Conservation (phyloP, 73 alveolate genomes). For the Effrenium voratum region DNA sequence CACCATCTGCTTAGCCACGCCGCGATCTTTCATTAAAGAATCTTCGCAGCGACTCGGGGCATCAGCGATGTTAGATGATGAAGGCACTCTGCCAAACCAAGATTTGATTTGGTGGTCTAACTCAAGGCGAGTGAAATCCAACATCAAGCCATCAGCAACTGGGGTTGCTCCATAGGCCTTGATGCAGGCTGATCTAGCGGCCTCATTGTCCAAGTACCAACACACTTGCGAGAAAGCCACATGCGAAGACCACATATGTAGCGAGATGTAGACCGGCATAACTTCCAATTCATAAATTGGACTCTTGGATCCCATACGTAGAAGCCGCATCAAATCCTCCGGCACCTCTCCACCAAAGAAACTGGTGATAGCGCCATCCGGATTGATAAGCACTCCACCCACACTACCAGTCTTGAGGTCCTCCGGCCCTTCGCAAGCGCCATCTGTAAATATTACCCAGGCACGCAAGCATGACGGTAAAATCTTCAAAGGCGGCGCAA, state of each 20-base stretch:
- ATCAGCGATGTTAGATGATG: not conserved
- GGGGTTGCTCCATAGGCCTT: not conserved
- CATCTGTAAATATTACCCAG: constrained; percentile 4
- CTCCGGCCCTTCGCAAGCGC: not conserved
- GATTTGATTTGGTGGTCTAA: not conserved
- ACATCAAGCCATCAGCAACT: not conserved
- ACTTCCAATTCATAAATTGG: not conserved
- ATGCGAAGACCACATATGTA: not conserved
- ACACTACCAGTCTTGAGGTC: not conserved
- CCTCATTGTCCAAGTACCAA: not conserved
- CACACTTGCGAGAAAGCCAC: not conserved
- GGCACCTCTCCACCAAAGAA: not conserved
- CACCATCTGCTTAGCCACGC: not conserved
- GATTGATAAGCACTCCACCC: not conserved
- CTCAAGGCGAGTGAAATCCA: not conserved
- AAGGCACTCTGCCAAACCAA: not conserved
- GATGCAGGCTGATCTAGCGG: not conserved
- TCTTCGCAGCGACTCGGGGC: not conserved
- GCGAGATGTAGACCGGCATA: not conserved
- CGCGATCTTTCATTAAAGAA: not conserved
- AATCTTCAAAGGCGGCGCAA: not conserved
- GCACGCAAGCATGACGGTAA: not conserved
- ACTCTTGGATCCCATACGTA: not conserved
- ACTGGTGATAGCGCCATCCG: not conserved
- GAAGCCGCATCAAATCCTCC: not conserved